A percentile compares a stretch with the other conserved stretches of the same genome.
Evolutionary conservation across 768 basidiomycete species (phyloP).

Genomic region (Pulveroboletus sp.): DNA sequence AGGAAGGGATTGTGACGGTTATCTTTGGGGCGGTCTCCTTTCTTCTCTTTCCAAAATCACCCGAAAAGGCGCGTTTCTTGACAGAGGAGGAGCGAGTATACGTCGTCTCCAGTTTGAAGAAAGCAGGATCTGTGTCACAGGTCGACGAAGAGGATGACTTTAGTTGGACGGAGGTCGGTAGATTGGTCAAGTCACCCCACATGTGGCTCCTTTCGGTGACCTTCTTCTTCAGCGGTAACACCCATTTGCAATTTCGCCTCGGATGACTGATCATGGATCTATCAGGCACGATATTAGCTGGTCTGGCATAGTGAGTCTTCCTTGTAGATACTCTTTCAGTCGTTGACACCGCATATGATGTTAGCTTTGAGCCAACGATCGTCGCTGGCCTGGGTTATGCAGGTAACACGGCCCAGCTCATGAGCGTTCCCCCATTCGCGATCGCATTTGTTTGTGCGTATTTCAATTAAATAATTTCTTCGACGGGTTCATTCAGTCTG

Average conservation of each 20-base stretch:
- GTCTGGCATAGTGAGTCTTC: constrained; percentile 23
- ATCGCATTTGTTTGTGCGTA: constrained; percentile 17
- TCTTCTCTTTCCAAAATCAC: constrained; percentile 45
- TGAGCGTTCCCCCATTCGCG: constrained; percentile 33
- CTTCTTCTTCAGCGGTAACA: constrained; percentile 51
- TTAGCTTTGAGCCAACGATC: constrained; percentile 70
- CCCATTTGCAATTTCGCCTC: constrained; percentile 2
- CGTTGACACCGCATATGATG: constrained; percentile 32
- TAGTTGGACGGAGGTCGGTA: constrained; percentile 53
- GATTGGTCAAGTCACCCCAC: constrained; percentile 49
- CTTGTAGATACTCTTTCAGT: constrained; percentile 17
- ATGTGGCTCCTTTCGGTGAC: constrained; percentile 41
- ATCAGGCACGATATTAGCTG: constrained; percentile 15
- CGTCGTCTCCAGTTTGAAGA: constrained; percentile 30
- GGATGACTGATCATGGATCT: background rate
- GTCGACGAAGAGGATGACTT: constrained; percentile 44
- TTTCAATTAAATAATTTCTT: background rate
- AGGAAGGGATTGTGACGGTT: constrained; percentile 62
- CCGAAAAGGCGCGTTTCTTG: constrained; percentile 49
- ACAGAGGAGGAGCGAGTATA: constrained; percentile 46
- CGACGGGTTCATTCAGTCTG: no score
- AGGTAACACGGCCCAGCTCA: constrained; percentile 39
- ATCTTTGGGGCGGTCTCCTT: constrained; percentile 50
- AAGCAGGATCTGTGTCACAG: constrained; percentile 33
- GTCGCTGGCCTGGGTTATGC: constrained; percentile 58